Conservation (phyloP, 495 filamentous ascomycete genomes). For the Tuber borchii region DNA sequence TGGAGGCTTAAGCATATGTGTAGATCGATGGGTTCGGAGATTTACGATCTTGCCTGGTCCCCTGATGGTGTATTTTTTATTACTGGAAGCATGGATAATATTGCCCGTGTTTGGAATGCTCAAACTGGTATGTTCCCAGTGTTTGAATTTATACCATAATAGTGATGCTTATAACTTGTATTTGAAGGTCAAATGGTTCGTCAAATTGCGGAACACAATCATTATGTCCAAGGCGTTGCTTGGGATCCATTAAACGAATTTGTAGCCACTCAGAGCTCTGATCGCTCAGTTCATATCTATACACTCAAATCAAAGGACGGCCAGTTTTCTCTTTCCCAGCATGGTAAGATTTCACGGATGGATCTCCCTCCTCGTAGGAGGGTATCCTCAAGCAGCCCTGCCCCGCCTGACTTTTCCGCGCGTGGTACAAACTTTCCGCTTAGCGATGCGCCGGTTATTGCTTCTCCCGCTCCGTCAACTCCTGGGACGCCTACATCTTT, state of each 20-base stretch:
- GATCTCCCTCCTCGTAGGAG: conserved; percentile 74
- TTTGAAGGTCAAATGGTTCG: conserved; percentile 73
- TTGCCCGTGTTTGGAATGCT: conserved; percentile 93
- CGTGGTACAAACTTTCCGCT: conserved; percentile 45
- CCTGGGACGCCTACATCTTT: conserved; percentile 90
- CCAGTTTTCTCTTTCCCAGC: conserved; percentile 77
- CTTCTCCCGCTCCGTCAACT: conserved; percentile 78
- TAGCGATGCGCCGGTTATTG: conserved; percentile 28
- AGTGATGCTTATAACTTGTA: conserved; percentile 26
- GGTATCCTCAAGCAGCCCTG: conserved; percentile 87
- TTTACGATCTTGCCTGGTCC: conserved; percentile 97
- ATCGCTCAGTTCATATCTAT: conserved; percentile 96
- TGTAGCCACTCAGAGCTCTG: conserved; percentile 95
- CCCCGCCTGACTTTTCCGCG: conserved; percentile 64
- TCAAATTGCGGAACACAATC: conserved; percentile 97
- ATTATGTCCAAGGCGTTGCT: conserved; percentile 97
- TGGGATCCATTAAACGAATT: conserved; percentile 99
- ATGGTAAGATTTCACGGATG: conserved; percentile 70
- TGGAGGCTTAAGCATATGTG: conserved; percentile 98
- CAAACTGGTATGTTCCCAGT: conserved; percentile 62
- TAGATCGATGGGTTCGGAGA: conserved; percentile 81
- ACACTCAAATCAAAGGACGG: conserved; percentile 93
- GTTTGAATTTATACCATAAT: background rate
- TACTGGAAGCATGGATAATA: conserved; percentile 98
- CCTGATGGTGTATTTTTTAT: conserved; percentile 95